Conservation (phyloP, 495 filamentous ascomycete genomes). For the Penicillium angulare region DNA sequence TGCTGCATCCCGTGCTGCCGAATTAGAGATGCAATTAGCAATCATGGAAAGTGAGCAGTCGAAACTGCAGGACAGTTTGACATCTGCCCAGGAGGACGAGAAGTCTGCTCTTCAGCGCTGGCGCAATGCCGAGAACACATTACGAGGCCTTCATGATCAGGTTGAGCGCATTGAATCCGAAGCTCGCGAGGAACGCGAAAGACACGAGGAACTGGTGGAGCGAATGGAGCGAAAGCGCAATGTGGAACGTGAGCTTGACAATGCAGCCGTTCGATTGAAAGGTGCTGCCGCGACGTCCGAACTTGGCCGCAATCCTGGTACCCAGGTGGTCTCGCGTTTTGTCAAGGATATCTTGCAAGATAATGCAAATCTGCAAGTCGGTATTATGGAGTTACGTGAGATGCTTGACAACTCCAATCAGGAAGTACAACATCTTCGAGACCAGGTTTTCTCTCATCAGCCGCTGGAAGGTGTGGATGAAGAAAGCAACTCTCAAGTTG, state of each 20-base stretch:
- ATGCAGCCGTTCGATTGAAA: conserved; percentile 72
- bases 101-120: conserved; percentile 75
- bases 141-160: conserved; percentile 76
- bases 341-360: conserved; percentile 94
- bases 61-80: conserved; percentile 63
- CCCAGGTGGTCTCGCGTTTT: conserved; percentile 81
- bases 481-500: conserved; percentile 17
- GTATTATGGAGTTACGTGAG: conserved; percentile 85
- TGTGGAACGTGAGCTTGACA: conserved; percentile 74
- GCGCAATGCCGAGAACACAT: conserved; percentile 73
- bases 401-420: conserved; percentile 92
- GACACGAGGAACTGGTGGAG: conserved; percentile 75
- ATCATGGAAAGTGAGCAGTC: conserved; percentile 79
- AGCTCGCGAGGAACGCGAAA: conserved; percentile 74
- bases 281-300: conserved; percentile 69
- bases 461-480: conserved; percentile 49
- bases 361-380: conserved; percentile 88
- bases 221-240: conserved; percentile 74
- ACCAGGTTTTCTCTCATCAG: conserved; percentile 80
- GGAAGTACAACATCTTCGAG: conserved; percentile 81
- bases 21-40: conserved; percentile 74
- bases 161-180: conserved; percentile 87
- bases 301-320: conserved; percentile 53
- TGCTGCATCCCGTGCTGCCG: conserved; percentile 69
- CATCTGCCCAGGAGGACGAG: conserved; percentile 65